Conservation (phyloP, 306 rosid genomes). For the Luffa aegyptiaca region DNA sequence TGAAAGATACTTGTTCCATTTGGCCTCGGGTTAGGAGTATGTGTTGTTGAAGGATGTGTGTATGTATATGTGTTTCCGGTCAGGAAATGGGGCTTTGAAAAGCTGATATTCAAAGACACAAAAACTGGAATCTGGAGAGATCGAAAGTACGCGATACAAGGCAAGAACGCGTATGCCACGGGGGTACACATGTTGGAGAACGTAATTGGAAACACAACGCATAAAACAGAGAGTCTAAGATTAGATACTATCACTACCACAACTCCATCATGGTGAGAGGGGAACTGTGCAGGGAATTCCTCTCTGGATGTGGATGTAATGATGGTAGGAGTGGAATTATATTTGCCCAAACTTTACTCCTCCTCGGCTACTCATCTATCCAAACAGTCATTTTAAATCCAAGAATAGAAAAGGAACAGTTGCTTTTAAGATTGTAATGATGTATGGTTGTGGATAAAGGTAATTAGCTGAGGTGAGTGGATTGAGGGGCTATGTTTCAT, state of each 20-base stretch:
- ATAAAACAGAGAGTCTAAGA: slow-evolving; percentile 27
- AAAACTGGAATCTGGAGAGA: slow-evolving; percentile 27
- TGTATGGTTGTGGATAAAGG: neutral
- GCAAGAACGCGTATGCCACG: slow-evolving; percentile 27
- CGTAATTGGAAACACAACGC: slow-evolving; percentile 25
- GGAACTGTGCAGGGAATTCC: slow-evolving; percentile 23
- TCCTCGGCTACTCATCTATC: neutral
- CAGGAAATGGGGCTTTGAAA: slow-evolving; percentile 41
- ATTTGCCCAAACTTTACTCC: neutral
- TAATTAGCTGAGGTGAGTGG: neutral
- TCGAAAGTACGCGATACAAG: slow-evolving; percentile 29
- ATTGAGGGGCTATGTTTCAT: neutral
- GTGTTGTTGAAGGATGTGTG: neutral
- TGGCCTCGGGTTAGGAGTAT: neutral
- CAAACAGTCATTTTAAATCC: neutral
- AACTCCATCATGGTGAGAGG: slow-evolving; percentile 21
- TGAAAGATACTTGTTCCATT: neutral
- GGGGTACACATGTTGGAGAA: slow-evolving; percentile 42
- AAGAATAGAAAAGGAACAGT: neutral
- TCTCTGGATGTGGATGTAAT: neutral
- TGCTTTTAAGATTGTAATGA: neutral
- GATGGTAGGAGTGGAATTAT: neutral
- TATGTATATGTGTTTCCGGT: neutral
- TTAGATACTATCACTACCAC: slow-evolving; percentile 35
- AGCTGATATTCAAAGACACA: slow-evolving; percentile 25